These are phyloP conservation scores for Trichosporon inkin DNA, from an alignment of 1,284 basidiomycete species.

Conservation along the genomic window DNA sequence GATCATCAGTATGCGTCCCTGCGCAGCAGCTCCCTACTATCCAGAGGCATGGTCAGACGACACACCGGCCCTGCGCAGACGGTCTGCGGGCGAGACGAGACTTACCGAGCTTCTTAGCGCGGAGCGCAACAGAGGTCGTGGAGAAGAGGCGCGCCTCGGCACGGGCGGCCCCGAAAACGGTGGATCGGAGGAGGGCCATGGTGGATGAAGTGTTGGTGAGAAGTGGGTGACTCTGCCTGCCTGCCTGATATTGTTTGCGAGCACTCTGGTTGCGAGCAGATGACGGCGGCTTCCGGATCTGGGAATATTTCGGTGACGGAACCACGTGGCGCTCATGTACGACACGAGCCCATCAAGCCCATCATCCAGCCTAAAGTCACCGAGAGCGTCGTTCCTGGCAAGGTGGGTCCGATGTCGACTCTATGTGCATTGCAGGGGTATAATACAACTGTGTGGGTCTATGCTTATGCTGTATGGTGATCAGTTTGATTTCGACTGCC, in stretches of 20 bases:
- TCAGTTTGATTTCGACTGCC: no score
- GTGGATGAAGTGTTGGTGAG: background rate
- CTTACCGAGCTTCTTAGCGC: background rate
- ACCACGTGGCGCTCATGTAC: no score
- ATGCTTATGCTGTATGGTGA: no score
- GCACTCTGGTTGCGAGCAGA: background rate
- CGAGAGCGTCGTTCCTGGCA: no score
- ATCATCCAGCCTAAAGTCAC: no score
- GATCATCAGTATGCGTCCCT: background rate
- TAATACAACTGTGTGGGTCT: no score
- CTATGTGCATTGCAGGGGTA: no score
- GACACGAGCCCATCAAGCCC: no score
- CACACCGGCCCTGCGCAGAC: background rate
- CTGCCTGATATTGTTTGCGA: background rate
- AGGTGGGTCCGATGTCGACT: no score
- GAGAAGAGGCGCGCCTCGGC: background rate
- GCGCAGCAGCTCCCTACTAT: no score
- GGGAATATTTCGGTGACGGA: no score
- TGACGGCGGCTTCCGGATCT: background rate
- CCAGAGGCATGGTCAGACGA: no score
- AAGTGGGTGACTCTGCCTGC: background rate
- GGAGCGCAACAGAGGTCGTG: background rate
- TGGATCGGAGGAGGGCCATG: conserved; percentile 2
- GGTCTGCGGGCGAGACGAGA: background rate
- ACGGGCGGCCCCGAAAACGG: conserved; percentile 1